Base-by-base conservation (phyloP, 352 stramenopile genomes). In the Globisporangium orthogonon region DNA sequence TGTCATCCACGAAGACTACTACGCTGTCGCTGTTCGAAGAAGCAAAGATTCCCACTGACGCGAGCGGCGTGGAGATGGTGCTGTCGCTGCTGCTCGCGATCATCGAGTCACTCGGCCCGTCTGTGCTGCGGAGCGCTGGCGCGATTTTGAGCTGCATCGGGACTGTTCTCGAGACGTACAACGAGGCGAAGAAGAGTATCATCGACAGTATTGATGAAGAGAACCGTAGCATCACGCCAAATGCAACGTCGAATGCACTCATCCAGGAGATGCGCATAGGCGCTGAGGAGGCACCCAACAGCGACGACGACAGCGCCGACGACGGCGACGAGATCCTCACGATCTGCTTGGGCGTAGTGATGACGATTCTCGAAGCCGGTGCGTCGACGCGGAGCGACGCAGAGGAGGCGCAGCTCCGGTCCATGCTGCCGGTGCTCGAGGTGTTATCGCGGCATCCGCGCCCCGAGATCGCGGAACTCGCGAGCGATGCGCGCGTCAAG, bases 351-450 rank as follows among this genome's bases (percentile, higher is more conserved):
- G 82, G 85, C 0, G 66, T 94, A 33, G 57, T 91, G 2, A 77
- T 84, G 61, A 94, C 85, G 9, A 93, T 94, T 41, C 53, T 94
- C 1, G 81, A 94, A 52, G 81, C 76, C 23, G 85, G 85, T 0
- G 73, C 74, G 0, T 61, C 67, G 0, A 62, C 57, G 15, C 79
- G 85, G 10, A 75, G 65, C 15, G 64, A 75, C 2, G 37, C 52
- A 0, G 85, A 94, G 52, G 83, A 94, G 59, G 56, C 58, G 3
- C 68, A 86, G 29, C 68, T 94, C 31, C 61, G 64, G 40, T 50
- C 61, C 23, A 79, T 94, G 74, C 64, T 93, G 28, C 74, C 79
- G 15, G 69, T 89, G 15, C 47, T 94, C 30, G 75, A 89, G 53
- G 39, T 58, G 11, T 53, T 94, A 5, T 91, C 85, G 18, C 40